Evolutionary conservation across 2,329 filamentous ascomycete genomes (phyloP).

Genomic region (Botrytis pseudocinerea): DNA sequence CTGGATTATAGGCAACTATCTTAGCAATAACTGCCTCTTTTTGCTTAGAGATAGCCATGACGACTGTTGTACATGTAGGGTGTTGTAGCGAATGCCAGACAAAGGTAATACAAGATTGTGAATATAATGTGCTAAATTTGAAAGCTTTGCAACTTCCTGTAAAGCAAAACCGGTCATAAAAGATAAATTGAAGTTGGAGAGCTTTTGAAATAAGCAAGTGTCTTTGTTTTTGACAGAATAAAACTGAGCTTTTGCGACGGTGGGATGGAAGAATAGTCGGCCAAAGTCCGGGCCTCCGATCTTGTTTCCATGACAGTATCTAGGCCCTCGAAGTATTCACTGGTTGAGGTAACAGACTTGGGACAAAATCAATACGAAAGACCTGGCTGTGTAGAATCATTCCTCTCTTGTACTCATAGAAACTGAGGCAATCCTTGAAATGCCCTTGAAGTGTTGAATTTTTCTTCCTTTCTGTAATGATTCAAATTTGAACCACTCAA

Average conservation of each 20-base stretch:
- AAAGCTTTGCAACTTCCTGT: background rate
- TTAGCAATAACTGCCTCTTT: background rate
- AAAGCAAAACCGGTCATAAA: background rate
- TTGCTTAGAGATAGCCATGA: background rate
- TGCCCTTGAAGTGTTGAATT: background rate
- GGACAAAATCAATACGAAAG: background rate
- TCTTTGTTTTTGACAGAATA: background rate
- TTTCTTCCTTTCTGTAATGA: background rate
- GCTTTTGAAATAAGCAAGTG: background rate
- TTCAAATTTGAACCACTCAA: background rate
- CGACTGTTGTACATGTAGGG: background rate
- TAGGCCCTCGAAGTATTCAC: background rate
- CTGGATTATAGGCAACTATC: background rate
- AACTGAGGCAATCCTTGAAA: background rate
- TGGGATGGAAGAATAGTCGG: background rate
- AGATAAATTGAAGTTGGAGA: background rate
- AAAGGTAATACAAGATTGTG: background rate
- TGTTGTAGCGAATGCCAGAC: background rate
- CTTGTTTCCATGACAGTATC: background rate
- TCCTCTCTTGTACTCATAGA: background rate
- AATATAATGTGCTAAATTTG: background rate
- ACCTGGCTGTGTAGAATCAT: background rate
- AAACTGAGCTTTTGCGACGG: background rate
- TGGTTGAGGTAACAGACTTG: accelerated
- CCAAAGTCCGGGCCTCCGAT: background rate